phyloP scores from a whole-genome alignment of 208 protist genomes.

The Leishmania gerbilli region DNA sequence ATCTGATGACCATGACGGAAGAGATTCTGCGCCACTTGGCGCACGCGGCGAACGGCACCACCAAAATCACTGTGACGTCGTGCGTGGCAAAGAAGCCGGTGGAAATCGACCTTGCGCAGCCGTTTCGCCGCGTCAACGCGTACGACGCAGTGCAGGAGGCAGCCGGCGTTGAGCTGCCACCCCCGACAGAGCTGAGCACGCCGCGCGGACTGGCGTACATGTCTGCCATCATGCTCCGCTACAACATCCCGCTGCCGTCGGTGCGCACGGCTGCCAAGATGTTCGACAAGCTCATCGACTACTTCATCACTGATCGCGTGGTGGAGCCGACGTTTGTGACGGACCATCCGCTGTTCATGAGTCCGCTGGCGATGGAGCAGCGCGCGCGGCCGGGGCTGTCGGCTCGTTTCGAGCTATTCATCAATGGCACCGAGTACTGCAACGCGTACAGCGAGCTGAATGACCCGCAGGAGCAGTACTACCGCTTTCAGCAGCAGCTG shows the following conservation, averaged over 20 bases:
- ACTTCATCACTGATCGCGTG: conserved; percentile 90
- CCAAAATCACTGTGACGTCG: conserved; percentile 41
- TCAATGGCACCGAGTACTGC: conserved; percentile 93
- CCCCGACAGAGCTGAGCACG: conserved; percentile 77
- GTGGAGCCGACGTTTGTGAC: conserved; percentile 95
- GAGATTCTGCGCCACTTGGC: conserved; percentile 86
- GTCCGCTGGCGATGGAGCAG: conserved; percentile 92
- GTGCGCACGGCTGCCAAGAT: conserved; percentile 91
- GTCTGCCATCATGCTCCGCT: conserved; percentile 83
- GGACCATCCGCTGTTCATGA: conserved; percentile 95
- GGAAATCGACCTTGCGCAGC: conserved; percentile 84
- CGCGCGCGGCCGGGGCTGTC: conserved; percentile 70
- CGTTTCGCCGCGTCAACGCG: conserved; percentile 88
- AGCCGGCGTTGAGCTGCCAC: conserved; percentile 74
- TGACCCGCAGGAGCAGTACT: conserved; percentile 95
- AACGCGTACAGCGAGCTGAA: conserved; percentile 98
- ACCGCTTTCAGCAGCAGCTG: conserved; percentile 93
- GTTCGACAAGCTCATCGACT: conserved; percentile 92
- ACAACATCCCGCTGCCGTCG: conserved; percentile 77
- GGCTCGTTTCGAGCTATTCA: conserved; percentile 97
- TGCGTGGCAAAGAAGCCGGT: conserved; percentile 28
- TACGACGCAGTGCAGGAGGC: conserved; percentile 87
- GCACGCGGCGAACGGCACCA: conserved; percentile 46
- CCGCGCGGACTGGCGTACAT: conserved; percentile 76
- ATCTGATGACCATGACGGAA: conserved; percentile 94